Percentiles rank a stretch among this genome's conserved stretches.
These are phyloP conservation scores for Plasmodium vivax DNA, from an alignment of 169 alveolate species.

Conservation along the genomic window DNA sequence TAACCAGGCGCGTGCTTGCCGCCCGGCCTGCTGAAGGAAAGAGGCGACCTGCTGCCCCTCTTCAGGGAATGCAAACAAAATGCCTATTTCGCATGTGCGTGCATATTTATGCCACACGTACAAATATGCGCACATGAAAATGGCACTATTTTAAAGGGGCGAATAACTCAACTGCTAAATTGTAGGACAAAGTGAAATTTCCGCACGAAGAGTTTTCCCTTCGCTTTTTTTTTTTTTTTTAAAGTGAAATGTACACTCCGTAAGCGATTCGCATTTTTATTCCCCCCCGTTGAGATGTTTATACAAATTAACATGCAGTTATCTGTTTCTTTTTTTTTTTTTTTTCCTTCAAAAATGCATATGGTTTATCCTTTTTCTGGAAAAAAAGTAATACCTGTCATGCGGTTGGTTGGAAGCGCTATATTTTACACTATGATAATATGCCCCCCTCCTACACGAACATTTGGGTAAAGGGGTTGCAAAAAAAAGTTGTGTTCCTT, in stretches of 20 bases:
- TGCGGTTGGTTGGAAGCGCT: neutral
- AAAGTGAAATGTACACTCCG: neutral
- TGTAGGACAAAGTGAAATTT: neutral
- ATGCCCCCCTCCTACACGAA: neutral
- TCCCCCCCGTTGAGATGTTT: neutral
- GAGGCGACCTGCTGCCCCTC: neutral
- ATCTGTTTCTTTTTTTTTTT: neutral
- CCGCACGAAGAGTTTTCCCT: neutral
- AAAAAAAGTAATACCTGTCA: neutral
- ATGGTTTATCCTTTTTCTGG: neutral
- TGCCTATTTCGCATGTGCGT: neutral
- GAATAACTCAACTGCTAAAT: neutral
- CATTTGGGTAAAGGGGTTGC: neutral
- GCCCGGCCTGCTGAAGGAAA: neutral
- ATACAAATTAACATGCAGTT: slow-evolving; percentile 1
- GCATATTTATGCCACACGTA: neutral
- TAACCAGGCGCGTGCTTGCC: neutral
- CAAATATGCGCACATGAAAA: neutral
- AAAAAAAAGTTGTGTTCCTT: neutral
- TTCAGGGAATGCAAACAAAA: neutral
- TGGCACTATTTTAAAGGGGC: neutral
- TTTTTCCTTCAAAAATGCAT: neutral
- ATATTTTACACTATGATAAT: neutral
- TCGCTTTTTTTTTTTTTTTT: neutral
- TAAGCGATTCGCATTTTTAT: neutral